Evolutionary conservation across 2,329 filamentous ascomycete genomes (phyloP).

Genomic region (Westerdykella aurantiaca): DNA sequence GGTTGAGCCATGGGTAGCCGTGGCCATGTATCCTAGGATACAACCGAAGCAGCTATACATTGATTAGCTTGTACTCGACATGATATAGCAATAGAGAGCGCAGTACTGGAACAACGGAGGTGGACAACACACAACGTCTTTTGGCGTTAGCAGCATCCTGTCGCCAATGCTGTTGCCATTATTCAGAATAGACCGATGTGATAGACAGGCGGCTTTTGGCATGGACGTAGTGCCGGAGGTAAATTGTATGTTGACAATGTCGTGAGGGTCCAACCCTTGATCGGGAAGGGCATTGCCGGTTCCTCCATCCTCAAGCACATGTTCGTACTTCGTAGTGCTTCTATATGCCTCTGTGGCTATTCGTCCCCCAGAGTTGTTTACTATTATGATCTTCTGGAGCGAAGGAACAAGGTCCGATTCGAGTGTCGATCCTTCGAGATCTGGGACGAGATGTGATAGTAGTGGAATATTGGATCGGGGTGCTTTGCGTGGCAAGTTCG

Average conservation of each 20-base stretch:
- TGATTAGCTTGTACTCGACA: slow-evolving; percentile 3
- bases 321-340: slow-evolving; percentile 40
- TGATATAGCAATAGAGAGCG: not conserved
- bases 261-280: slow-evolving; percentile 52
- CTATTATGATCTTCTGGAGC: slow-evolving; percentile 64
- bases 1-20: slow-evolving; percentile 72
- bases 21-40: slow-evolving; percentile 93
- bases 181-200: slow-evolving; percentile 82
- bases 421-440: slow-evolving; percentile 41
- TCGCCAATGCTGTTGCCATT: slow-evolving; percentile 81
- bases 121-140: slow-evolving; percentile 64
- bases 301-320: slow-evolving; percentile 43
- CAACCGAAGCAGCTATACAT: slow-evolving; percentile 68
- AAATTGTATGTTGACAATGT: slow-evolving; percentile 93
- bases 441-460: slow-evolving; percentile 49
- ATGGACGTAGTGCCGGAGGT: slow-evolving; percentile 89
- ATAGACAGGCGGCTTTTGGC: slow-evolving; percentile 88
- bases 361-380: slow-evolving; percentile 66
- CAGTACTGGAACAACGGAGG: slow-evolving; percentile 50
- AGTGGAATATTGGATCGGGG: slow-evolving; percentile 56
- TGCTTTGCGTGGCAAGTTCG: slow-evolving; percentile 65
- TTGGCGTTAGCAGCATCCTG: slow-evolving; percentile 71
- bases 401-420: slow-evolving; percentile 60
- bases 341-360: slow-evolving; percentile 39
- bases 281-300: slow-evolving; percentile 40